These are phyloP conservation scores for Tephrocybe sp. DNA, from an alignment of 768 basidiomycete species.

Conservation along the genomic window DNA sequence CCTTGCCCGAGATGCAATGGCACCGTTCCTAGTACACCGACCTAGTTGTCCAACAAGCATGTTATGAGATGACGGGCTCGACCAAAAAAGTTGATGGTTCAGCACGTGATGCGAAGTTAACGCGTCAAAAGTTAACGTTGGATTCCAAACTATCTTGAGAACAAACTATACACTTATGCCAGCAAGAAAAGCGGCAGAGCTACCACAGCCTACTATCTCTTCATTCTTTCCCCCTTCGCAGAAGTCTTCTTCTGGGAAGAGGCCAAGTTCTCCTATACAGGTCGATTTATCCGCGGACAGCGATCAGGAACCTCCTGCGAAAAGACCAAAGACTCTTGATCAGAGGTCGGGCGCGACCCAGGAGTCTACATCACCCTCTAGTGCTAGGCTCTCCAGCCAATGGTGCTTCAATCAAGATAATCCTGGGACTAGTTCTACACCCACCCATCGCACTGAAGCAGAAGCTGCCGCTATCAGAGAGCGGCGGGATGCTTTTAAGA, in stretches of 20 bases:
- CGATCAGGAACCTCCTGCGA: slow-evolving; percentile 26
- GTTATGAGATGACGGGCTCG: not conserved
- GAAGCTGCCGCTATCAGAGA: slow-evolving; percentile 24
- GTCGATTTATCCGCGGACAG: slow-evolving; percentile 56
- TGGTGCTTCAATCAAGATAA: slow-evolving; percentile 45
- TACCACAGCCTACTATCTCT: slow-evolving; percentile 38
- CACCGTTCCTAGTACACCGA: slow-evolving; percentile 12
- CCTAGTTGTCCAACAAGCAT: slow-evolving; percentile 23
- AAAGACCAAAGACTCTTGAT: slow-evolving; percentile 33
- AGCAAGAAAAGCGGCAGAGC: slow-evolving; percentile 6
- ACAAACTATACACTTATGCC: slow-evolving; percentile 11
- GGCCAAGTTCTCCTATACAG: slow-evolving; percentile 12
- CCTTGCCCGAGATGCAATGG: slow-evolving; percentile 9
- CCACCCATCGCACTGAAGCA: slow-evolving; percentile 15
- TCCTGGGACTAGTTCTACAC: slow-evolving; percentile 7
- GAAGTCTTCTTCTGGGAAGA: slow-evolving; percentile 9
- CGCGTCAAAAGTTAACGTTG: not conserved
- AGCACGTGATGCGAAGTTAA: slow-evolving; percentile 22
- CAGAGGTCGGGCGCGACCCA: slow-evolving; percentile 6
- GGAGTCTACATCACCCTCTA: not conserved
- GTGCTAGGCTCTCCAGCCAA: slow-evolving; percentile 23
- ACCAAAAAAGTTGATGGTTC: slow-evolving; percentile 11
- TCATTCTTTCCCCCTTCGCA: slow-evolving; percentile 33
- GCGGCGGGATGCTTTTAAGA: slow-evolving; percentile 46
- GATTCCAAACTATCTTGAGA: not conserved